Percentiles rank a stretch among this genome's conserved stretches.
Conservation (phyloP, 2,329 filamentous ascomycete species). For the Juglanconis oblonga region DNA sequence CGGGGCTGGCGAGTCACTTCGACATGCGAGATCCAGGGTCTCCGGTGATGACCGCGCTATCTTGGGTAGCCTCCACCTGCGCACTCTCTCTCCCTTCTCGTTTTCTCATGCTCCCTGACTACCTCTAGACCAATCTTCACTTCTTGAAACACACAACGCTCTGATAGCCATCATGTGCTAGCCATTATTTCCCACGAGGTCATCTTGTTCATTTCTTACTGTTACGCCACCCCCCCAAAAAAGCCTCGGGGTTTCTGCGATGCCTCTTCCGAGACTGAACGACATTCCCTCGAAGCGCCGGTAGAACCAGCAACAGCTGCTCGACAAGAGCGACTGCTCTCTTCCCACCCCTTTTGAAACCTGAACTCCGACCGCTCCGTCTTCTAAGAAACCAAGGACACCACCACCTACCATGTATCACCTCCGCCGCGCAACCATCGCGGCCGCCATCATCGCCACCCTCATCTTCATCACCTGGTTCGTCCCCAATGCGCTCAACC, state of each 20-base stretch:
- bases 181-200: neutral
- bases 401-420: conserved; percentile 38
- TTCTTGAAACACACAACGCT: neutral
- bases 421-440: conserved; percentile 42
- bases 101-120: neutral
- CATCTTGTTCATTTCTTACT: neutral
- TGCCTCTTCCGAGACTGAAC: conserved; percentile 1
- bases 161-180: conserved; percentile 10
- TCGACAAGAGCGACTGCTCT: neutral
- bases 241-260: conserved; percentile 1
- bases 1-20: neutral
- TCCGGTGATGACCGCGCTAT: too few relatives aligned
- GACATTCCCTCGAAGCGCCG: neutral
- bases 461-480: conserved; percentile 45
- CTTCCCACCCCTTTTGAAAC: neutral
- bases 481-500: conserved; percentile 57
- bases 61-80: too few relatives aligned
- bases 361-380: neutral
- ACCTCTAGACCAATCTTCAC: neutral
- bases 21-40: neutral
- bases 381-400: neutral
- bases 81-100: neutral
- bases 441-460: conserved; percentile 26
- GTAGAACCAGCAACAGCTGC: conserved; percentile 8
- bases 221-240: neutral